Base-by-base conservation (phyloP, 108 stramenopile genomes). In the Nitzschia palea region DNA sequence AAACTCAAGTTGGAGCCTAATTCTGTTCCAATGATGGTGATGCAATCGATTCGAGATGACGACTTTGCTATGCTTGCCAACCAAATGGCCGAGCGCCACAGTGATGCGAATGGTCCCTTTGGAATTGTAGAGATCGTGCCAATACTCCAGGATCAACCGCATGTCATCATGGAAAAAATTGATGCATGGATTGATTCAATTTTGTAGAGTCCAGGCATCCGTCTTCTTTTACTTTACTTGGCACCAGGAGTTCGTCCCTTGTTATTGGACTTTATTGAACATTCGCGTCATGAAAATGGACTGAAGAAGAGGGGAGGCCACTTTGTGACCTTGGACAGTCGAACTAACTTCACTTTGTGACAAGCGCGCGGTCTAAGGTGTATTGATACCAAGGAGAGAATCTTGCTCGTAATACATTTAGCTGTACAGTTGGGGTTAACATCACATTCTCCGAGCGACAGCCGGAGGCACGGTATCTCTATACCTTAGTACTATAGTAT, bases 11-110 rank as follows among this genome's bases (percentile, higher is more conserved):
- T 85, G 31, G 84, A 85, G 55, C 66, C 84, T 8, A 81, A 81
- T 43, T 27, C 77, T 2, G 74, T 85, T 35, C 84, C 84, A n/a
- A 82, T 85, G 78, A 42, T 82, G 43, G 68, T 81, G 6, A 6
- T 81, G 0, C 34, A 51, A 15, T 67, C 73, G n/a, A 60, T 43
- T 9, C 52, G 8, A 14, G 8, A 33, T 4, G 12, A 15, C 29
- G 6, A n/a, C 2, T n/a, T 60, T 40, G 23, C 30, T 2, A 31
- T 25, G 23, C n/a, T 44, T 3, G 37, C 53, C 1, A 5, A 43
- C 10, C 18, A 26, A 36, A 53, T 78, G 2, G 77, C 77, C 14
- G 29, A 45, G 3, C 51, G 70, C 26, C 77, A 78, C 43, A 52
- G 77, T 34, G 52, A 67, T 44, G 35, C 36, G 8, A 33, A 59